Evolutionary conservation across 768 basidiomycete species (phyloP).

Genomic region (Amanita pseudoporphyria): DNA sequence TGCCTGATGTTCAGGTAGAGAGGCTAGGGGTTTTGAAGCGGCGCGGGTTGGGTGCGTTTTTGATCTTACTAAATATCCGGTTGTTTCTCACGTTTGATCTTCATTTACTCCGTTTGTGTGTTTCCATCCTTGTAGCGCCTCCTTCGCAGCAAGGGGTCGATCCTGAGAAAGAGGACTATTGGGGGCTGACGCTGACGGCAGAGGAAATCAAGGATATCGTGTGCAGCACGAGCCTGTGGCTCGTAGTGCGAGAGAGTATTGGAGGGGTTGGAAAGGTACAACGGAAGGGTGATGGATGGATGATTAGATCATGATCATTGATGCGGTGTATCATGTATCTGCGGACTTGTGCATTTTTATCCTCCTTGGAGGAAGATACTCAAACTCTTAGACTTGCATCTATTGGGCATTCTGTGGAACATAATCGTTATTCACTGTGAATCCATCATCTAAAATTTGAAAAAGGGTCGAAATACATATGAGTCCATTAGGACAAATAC

Average conservation of each 20-base stretch:
- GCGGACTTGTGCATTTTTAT: background rate
- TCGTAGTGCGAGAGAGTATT: constrained; percentile 88
- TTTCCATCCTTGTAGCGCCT: constrained; percentile 4
- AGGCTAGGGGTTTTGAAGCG: constrained; percentile 43
- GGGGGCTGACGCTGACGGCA: constrained; percentile 59
- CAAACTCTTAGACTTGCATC: no score
- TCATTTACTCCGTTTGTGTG: background rate
- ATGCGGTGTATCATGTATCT: background rate
- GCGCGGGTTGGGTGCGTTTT: constrained; percentile 23
- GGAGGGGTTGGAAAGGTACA: constrained; percentile 78
- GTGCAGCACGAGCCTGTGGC: constrained; percentile 81
- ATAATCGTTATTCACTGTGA: no score
- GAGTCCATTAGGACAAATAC: background rate
- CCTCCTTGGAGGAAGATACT: background rate
- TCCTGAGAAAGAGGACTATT: constrained; percentile 15
- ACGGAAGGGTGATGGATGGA: constrained; percentile 74
- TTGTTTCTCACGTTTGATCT: constrained; percentile 3
- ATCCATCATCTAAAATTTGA: no score
- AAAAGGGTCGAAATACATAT: background rate
- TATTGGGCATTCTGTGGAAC: background rate
- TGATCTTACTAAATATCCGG: constrained; percentile 10
- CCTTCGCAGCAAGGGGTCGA: constrained; percentile 6
- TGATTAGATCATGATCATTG: constrained; percentile 44
- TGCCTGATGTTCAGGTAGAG: constrained; percentile 75
- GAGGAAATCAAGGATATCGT: constrained; percentile 94